Conservation (phyloP, 1,139 yeast genomes). For the Magnusiomyces suaveolens region DNA sequence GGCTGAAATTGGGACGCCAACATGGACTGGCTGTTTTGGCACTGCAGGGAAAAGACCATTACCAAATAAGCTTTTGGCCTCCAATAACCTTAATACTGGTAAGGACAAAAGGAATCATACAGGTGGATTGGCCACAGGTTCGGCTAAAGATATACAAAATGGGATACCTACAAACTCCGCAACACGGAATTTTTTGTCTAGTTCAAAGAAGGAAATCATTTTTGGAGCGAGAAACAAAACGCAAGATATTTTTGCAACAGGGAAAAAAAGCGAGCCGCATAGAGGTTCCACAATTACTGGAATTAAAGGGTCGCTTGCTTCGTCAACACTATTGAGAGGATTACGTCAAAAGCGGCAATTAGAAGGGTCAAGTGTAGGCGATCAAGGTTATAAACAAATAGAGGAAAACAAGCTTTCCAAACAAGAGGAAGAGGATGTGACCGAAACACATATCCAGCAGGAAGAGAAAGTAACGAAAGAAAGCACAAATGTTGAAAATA, state of each 20-base stretch:
- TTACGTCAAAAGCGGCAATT: constrained; percentile 24
- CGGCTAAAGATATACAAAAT: too few relatives aligned
- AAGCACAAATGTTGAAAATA: too few relatives aligned
- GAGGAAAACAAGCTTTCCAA: neutral
- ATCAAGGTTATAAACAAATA: neutral
- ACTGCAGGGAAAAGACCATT: constrained; percentile 46
- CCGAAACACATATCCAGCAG: neutral
- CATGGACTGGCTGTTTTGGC: constrained; percentile 95
- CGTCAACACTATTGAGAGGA: constrained; percentile 24
- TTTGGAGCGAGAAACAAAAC: neutral
- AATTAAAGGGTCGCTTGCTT: constrained; percentile 14
- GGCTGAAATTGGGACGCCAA: constrained; percentile 71
- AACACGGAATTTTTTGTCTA: too few relatives aligned
- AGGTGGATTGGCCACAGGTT: too few relatives aligned
- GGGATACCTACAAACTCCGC: too few relatives aligned
- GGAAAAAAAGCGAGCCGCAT: neutral
- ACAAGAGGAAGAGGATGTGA: neutral
- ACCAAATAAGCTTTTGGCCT: neutral
- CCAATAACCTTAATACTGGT: constrained; percentile 3
- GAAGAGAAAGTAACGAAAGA: too few relatives aligned
- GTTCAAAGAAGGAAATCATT: neutral
- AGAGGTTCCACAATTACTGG: neutral
- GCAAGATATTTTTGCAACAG: neutral
- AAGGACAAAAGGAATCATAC: neutral
- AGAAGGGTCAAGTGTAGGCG: constrained; percentile 15